Evolutionary conservation across 768 basidiomycete genomes (phyloP).

Genomic region (Leccinellum luteum): DNA sequence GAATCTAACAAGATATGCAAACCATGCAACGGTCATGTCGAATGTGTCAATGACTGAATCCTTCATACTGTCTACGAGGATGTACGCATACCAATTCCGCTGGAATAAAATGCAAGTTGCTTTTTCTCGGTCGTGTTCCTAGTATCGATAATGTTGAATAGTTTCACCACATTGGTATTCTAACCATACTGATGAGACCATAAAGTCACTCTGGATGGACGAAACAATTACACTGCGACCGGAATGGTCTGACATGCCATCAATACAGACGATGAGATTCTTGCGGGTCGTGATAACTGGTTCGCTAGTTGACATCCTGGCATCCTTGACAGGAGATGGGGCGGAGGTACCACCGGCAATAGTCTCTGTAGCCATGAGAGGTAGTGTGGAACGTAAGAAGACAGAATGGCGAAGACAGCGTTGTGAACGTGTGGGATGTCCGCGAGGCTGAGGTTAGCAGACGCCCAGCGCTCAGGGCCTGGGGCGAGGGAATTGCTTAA

Average conservation of each 20-base stretch:
- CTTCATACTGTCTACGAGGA: no score
- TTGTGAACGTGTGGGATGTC: background rate
- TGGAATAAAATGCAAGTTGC: background rate
- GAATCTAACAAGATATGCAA: background rate
- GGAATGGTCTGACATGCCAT: background rate
- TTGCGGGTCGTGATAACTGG: background rate
- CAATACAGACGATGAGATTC: background rate
- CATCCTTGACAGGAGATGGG: background rate
- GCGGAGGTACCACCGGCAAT: background rate
- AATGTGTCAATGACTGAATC: background rate
- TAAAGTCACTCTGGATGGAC: background rate
- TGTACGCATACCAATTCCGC: background rate
- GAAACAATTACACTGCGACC: background rate
- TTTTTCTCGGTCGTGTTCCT: background rate
- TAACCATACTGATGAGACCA: background rate
- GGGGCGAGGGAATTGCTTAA: no score
- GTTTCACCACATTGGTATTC: background rate
- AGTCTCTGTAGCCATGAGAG: background rate
- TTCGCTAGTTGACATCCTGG: background rate
- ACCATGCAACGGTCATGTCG: background rate
- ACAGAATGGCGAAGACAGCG: background rate
- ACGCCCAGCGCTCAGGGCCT: no score
- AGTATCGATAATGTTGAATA: background rate
- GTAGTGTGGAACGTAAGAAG: background rate
- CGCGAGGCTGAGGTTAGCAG: background rate